Evolutionary conservation across 768 basidiomycete genomes (phyloP), one percentile per base, ranked within the genome.

Genomic region (Suillus alpinus): DNA sequence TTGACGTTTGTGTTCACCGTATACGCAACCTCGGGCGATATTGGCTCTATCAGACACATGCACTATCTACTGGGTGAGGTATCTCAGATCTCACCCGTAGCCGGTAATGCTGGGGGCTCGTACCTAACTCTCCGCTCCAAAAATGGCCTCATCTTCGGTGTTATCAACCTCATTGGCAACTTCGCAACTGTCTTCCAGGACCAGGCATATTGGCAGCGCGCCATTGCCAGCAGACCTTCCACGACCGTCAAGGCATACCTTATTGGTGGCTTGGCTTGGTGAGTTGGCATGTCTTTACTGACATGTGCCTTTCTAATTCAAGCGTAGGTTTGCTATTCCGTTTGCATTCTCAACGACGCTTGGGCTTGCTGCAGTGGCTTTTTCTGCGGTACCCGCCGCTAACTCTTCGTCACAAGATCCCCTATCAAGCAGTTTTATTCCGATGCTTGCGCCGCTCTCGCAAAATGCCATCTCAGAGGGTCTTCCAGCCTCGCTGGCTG

Each of bases 171-270:
- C 65, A 86, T 91, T 58, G 92, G 94, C 2, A 94, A 94, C 72
- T 94, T 93, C 66, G 80, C 82, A 29, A 84, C 81, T 10, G 84
- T 86, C 4, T 83, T 84, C 67, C 80, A 83, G 66, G 83, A 84
- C 61, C 87, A 91, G 68, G 88, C 91, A 0, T 98, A 96, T 74
- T 96, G 92, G 88, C 92, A 94, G 69, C 83, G 93, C 13, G 94
- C 94, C 1, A 94, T 97, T 68, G 95, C 95, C 1, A 89, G 87
- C 62, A 78, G 87, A 16, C 94, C 93, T 0, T 87, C 85, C 1
- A 87, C 83, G n/a, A 90, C 89, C 13, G 94, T 95, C 61, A 95
- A 94, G 73, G 95, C 91, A 0, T 98, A 94, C 76, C 78, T 95
- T 4, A 80, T 94, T 8, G 95, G 95, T 47, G 95, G 94, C 3